Conservation (phyloP, 371 early-diverging fungal species). For the Mortierella sp. region DNA sequence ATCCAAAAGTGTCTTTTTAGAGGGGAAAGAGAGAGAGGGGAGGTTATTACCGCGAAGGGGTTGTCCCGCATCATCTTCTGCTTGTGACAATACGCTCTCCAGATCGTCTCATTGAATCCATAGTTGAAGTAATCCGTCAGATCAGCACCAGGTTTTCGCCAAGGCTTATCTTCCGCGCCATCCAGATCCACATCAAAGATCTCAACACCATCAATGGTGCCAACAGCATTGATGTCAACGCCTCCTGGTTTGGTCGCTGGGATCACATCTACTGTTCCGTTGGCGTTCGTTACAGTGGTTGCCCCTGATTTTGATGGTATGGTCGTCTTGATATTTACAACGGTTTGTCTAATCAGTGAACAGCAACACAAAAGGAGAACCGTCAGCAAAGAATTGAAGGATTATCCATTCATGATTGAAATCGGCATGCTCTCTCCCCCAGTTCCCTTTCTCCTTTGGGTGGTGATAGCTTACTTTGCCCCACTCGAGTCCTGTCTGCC, state of each 20-base stretch:
- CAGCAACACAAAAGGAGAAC: no score
- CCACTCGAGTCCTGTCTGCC: constrained; percentile 21
- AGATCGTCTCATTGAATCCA: constrained; percentile 96
- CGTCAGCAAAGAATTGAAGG: no score
- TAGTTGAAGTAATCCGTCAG: constrained; percentile 99
- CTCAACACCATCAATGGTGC: constrained; percentile 79
- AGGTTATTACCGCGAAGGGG: constrained; percentile 47
- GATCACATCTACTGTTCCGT: constrained; percentile 41
- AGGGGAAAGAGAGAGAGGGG: no score
- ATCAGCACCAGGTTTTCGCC: constrained; percentile 98
- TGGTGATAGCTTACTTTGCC: constrained; percentile 18
- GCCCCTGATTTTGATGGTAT: constrained; percentile 40
- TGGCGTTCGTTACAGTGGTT: constrained; percentile 41
- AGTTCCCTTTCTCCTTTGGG: neutral
- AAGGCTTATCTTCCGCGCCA: constrained; percentile 93
- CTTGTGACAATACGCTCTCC: constrained; percentile 91
- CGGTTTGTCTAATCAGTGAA: constrained; percentile 48
- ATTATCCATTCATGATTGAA: no score
- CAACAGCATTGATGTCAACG: constrained; percentile 79
- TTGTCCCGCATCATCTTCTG: constrained; percentile 86
- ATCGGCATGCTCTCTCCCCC: no score
- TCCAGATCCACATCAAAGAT: constrained; percentile 92
- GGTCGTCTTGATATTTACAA: constrained; percentile 71
- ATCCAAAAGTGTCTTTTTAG: no score
- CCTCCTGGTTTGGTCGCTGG: constrained; percentile 59